Percentiles rank a stretch among this genome's conserved stretches.
Evolutionary conservation across 495 filamentous ascomycete species (phyloP).

Genomic region (Pyronema domesticum): DNA sequence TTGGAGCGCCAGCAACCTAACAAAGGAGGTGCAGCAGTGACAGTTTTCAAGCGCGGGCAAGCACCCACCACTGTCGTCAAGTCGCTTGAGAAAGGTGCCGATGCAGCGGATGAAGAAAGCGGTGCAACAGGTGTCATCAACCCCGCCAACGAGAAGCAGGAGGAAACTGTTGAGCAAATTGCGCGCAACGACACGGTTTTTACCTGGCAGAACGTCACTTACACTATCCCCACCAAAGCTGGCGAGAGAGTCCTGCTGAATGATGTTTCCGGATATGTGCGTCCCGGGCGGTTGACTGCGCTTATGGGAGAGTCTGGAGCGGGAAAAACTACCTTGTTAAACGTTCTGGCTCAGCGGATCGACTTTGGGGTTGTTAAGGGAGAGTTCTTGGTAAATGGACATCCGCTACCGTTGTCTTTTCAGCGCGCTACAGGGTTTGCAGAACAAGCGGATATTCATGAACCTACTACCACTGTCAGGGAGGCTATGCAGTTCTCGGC

Average conservation of each 20-base stretch:
- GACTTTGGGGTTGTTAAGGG: conserved; percentile 37
- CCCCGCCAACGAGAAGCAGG: conserved; percentile 15
- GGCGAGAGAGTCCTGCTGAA: conserved; percentile 41
- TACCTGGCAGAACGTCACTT: conserved; percentile 64
- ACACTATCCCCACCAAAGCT: conserved; percentile 47
- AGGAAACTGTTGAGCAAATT: conserved; percentile 28
- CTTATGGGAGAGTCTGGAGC: conserved; percentile 33
- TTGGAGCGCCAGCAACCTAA: conserved; percentile 56
- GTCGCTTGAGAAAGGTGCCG: conserved; percentile 30
- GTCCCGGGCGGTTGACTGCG: conserved; percentile 53
- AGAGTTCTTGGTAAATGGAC: conserved; percentile 37
- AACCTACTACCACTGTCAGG: conserved; percentile 41
- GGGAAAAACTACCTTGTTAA: conserved; percentile 38
- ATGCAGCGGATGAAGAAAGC: conserved; percentile 33
- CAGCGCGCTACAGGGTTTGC: conserved; percentile 37
- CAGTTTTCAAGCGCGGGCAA: conserved; percentile 48
- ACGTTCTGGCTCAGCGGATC: conserved; percentile 37
- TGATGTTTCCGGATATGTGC: conserved; percentile 51
- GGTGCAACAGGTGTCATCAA: conserved; percentile 13
- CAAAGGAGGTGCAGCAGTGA: conserved; percentile 51
- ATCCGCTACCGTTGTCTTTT: conserved; percentile 23
- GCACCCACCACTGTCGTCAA: conserved; percentile 36
- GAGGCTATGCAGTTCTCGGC: conserved; percentile 45
- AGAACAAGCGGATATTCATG: conserved; percentile 45
- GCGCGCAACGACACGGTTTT: conserved; percentile 48